phyloP scores from a whole-genome alignment of 495 filamentous ascomycete species.

The Usnea hakonensis region DNA sequence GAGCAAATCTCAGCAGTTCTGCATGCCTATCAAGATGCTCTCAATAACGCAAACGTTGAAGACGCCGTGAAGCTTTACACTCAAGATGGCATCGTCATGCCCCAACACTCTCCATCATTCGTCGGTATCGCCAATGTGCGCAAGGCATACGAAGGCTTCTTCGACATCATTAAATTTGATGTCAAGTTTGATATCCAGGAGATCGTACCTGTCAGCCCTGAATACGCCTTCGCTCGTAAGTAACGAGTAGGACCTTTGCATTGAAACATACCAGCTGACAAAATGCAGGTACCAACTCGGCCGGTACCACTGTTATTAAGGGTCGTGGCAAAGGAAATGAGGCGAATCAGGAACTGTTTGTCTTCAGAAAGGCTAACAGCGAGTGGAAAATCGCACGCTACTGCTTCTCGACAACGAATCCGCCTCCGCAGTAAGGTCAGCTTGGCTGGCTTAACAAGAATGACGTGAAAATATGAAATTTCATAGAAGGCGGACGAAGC shows the following conservation, averaged over 20 bases:
- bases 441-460: not conserved
- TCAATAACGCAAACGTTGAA: conserved; percentile 13
- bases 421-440: not conserved
- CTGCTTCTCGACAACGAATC: conserved; percentile 16
- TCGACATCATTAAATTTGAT: conserved; percentile 15
- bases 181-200: conserved; percentile 18
- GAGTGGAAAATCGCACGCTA: conserved; percentile 20
- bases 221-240: conserved; percentile 5
- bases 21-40: conserved; percentile 11
- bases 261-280: not conserved
- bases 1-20: conserved; percentile 9
- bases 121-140: conserved; percentile 10
- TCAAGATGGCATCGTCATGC: conserved; percentile 18
- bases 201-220: conserved; percentile 11
- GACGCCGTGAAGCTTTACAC: conserved; percentile 10
- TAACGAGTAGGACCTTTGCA: not conserved
- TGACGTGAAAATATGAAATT: not conserved
- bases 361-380: conserved; percentile 10
- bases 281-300: conserved; percentile 11
- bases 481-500: not conserved
- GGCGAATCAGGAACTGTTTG: conserved; percentile 16
- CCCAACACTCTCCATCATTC: conserved; percentile 14
- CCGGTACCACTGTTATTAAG: conserved; percentile 9
- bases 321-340: conserved; percentile 7
- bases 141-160: conserved; percentile 13